phyloP scores from a whole-genome alignment of 2,329 filamentous ascomycete species.

The Chalaropsis thielavioides region DNA sequence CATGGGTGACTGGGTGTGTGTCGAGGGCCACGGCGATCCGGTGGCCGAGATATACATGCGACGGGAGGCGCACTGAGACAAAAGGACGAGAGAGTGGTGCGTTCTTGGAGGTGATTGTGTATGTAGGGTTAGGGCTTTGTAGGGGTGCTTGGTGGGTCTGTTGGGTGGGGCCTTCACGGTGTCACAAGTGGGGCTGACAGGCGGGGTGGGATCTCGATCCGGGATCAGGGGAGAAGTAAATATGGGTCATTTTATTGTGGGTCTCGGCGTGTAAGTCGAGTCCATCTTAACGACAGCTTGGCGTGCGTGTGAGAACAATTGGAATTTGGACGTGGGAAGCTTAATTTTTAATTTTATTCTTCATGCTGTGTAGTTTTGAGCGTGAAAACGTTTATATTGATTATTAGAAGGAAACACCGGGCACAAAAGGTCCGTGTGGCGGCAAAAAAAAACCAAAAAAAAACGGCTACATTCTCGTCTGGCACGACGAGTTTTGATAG shows the following conservation, averaged over 20 bases:
- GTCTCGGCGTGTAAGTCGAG: neutral
- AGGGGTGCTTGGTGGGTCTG: neutral
- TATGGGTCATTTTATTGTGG: neutral
- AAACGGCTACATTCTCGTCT: too few relatives aligned
- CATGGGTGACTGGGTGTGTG: slow-evolving; percentile 58
- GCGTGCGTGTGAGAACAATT: neutral
- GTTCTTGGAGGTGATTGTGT: neutral
- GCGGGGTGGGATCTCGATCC: neutral
- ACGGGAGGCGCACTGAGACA: slow-evolving; percentile 22
- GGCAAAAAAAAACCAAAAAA: too few relatives aligned
- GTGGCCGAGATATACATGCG: slow-evolving; percentile 54
- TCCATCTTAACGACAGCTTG: neutral
- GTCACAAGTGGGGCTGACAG: neutral
- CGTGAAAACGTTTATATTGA: too few relatives aligned
- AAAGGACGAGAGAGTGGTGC: neutral
- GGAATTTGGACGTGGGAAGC: neutral
- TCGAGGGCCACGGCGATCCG: slow-evolving; percentile 48
- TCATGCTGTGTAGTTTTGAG: too few relatives aligned
- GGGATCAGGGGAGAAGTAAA: neutral
- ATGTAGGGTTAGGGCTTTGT: neutral
- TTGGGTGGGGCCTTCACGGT: neutral
- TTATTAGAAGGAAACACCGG: neutral
- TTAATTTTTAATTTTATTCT: neutral
- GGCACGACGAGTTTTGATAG: neutral
- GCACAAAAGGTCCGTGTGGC: too few relatives aligned